These are phyloP conservation scores for Saccharomycopsis fodiens DNA, from an alignment of 805 yeast genomes.

Conservation along the genomic window DNA sequence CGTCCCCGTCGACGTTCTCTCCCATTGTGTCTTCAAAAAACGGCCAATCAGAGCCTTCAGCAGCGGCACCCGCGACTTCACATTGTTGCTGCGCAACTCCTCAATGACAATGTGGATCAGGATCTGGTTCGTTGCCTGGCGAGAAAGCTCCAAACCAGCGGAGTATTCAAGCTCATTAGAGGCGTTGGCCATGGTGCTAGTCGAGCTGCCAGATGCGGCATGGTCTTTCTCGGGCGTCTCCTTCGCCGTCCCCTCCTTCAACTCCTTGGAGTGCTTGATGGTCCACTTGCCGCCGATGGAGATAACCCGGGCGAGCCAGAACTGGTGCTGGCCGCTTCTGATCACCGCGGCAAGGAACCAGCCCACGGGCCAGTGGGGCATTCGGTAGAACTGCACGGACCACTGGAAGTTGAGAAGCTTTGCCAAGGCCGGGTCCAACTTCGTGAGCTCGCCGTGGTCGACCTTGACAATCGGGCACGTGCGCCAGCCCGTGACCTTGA, in stretches of 20 bases:
- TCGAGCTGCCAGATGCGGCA: not conserved
- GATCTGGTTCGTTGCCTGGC: slow-evolving; percentile 14
- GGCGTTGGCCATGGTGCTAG: not conserved
- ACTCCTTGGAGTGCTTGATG: not conserved
- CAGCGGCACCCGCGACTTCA: slow-evolving; percentile 11
- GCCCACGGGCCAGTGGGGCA: slow-evolving; percentile 19
- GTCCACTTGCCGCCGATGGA: slow-evolving; percentile 15
- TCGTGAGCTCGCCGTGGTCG: slow-evolving; percentile 7
- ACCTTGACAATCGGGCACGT: slow-evolving; percentile 14
- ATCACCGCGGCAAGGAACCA: slow-evolving; percentile 19
- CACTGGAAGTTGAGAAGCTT: slow-evolving; percentile 6
- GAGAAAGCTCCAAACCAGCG: slow-evolving; percentile 1
- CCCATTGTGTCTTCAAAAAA: not conserved
- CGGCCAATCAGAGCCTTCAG: slow-evolving; percentile 3
- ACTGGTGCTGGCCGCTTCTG: slow-evolving; percentile 2
- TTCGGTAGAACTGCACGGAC: slow-evolving; percentile 17
- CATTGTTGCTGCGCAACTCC: slow-evolving; percentile 10
- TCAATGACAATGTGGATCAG: slow-evolving; percentile 18
- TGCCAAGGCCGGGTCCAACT: not conserved
- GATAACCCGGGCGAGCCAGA: slow-evolving; percentile 18
- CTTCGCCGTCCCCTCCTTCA: not conserved
- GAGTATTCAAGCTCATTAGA: slow-evolving; percentile 7
- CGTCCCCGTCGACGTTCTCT: not conserved
- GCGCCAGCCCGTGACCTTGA: slow-evolving; percentile 18
- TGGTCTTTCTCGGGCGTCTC: not conserved